phyloP scores from a whole-genome alignment of 2,329 filamentous ascomycete species.

The Penicillium sp. region DNA sequence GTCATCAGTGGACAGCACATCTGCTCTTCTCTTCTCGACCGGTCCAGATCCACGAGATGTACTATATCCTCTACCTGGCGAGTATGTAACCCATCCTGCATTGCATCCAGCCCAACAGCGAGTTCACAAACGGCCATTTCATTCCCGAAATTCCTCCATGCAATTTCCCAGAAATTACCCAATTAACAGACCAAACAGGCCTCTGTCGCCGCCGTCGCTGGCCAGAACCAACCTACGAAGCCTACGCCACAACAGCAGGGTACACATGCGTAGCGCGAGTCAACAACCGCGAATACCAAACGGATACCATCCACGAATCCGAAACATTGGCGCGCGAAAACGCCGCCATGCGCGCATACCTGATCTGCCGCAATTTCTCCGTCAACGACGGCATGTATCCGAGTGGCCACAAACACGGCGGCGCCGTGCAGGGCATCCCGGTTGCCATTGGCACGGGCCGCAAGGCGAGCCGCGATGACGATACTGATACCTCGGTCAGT shows the following conservation, averaged over 20 bases:
- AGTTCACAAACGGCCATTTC: background rate
- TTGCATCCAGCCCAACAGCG: conserved; percentile 5
- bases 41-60: conserved; percentile 32
- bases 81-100: conserved; percentile 55
- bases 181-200: conserved; percentile 55
- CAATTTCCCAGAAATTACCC: conserved; percentile 4
- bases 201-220: conserved; percentile 92
- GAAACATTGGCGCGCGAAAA: conserved; percentile 83
- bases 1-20: conserved; percentile 11
- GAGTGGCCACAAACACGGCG: conserved; percentile 52
- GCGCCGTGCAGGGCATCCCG: conserved; percentile 57
- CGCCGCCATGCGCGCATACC: conserved; percentile 91
- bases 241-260: conserved; percentile 67
- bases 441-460: conserved; percentile 61
- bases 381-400: conserved; percentile 88
- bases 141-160: background rate
- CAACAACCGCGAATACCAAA: conserved; percentile 95
- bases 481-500: conserved; percentile 43
- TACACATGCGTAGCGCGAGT: conserved; percentile 89
- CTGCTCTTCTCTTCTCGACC: background rate
- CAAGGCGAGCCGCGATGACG: conserved; percentile 47
- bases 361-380: conserved; percentile 96
- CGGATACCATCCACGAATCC: conserved; percentile 76
- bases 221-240: conserved; percentile 85
- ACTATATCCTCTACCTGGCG: conserved; percentile 62